Evolutionary conservation across 352 stramenopile genomes (phyloP), one percentile per base, ranked within the genome.

Genomic region (Albugo candida): DNA sequence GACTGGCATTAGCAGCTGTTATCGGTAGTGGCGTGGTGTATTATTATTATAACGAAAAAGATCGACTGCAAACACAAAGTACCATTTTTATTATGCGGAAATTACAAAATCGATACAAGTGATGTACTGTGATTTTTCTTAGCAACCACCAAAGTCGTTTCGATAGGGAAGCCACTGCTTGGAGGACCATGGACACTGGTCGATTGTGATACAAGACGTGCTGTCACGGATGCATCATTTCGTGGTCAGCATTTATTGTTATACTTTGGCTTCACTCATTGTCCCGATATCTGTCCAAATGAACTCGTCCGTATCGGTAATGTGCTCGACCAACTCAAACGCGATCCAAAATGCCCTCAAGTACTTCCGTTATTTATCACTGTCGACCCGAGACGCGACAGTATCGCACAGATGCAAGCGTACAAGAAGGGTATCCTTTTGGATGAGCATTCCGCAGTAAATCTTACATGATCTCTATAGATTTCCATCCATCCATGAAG

Each of bases 221-320:
- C 79, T 5, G 78, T 95, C 35, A 97, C 86, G 19, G 83, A 97
- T 58, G 81, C 77, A 35, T 79, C 79, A 54, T 97, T 84, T 58
- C 64, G 60, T 40, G 94, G 95, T 54, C 91, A 97, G 59, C 96
- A 94, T 70, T 81, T 88, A 49, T 69, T 99, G 37, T 66, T 99
- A 18, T 99, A 99, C 80, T 99, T 99, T 81, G 96, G 96, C 55
- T 99, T 99, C 72, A 97, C 94, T 50, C 86, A 96, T 56, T 99
- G 95, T 65, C 96, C 96, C 3, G 95, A 99, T 64, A 99, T 99
- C 61, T 99, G 96, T 56, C 95, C 96, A 13, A 96, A 96, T 24
- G 95, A 99, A 70, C 87, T 99, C 53, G 85, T 99, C 46, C 98
- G 98, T 58, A 84, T 99, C 19, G 92, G 86, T 13, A 76, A 95